Evolutionary conservation across 208 protist genomes (phyloP), one percentile per base, ranked within the genome.

Genomic region (Trypanosomatidae sp.): DNA sequence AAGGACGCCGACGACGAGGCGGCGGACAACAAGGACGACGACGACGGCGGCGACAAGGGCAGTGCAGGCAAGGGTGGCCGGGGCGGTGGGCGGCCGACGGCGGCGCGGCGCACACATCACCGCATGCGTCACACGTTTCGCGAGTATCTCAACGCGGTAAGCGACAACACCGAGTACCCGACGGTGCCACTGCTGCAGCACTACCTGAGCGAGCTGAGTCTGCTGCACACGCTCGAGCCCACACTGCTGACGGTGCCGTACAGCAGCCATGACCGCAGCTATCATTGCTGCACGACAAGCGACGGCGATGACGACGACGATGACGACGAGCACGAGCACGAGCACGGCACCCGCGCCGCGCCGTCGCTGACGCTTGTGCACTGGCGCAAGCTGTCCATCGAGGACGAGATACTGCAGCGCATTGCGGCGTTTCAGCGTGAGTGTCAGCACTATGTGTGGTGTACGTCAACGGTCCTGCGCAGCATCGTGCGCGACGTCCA

Each of bases 371-470:
- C 48, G 23, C 44, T 78, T 15, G 55, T 84, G 16, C 57, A 84
- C 44, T 84, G 74, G 70, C 48, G 66, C 6, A 78, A 78, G 43
- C 59, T 78, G 28, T 53, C 49, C 39, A 57, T 71, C 7, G 23
- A 74, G 20, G 68, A 77, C 23, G 49, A 62, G 22, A 60, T 76
- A 25, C 26, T 66, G 11, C 35, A 61, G 44, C 46, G 54, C 30
- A 37, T 78, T 16, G 32, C 32, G 19, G 43, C 26, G 3, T 60
- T 60, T 35, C 64, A 83, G 43, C 33, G 33, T 21, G 57, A 43
- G 16, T 65, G 64, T 4, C 48, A 59, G 26, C 66, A 55, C 44
- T 70, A 61, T 52, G 43, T 62, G 22, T 49, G 53, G 2, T 56
- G 56, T 4, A 48, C 42, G 8, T 57, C 61, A 1, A 66, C 46